phyloP scores from a whole-genome alignment of 2,329 filamentous ascomycete genomes.

The Aspergillus chevalieri region DNA sequence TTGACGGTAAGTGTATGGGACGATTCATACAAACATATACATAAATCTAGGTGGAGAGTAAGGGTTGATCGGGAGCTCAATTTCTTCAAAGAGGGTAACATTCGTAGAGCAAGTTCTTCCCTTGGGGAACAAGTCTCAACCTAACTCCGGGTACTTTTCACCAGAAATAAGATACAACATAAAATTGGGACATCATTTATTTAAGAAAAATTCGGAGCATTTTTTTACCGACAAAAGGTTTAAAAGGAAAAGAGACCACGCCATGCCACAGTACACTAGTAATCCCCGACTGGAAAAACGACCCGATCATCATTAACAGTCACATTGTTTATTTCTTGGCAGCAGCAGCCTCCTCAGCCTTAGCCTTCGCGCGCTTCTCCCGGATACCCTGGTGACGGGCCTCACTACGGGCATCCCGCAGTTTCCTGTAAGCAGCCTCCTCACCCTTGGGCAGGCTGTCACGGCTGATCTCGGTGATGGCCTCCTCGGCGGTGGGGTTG shows the following conservation, averaged over 20 bases:
- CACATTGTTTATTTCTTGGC: constrained; percentile 46
- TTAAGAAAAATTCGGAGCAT: constrained; percentile 33
- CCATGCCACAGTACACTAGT: constrained; percentile 33
- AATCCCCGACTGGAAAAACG: constrained; percentile 30
- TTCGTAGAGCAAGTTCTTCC: not conserved
- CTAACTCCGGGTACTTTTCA: no score
- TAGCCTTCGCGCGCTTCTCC: constrained; percentile 90
- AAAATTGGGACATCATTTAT: constrained; percentile 30
- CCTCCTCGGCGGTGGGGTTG: constrained; percentile 52
- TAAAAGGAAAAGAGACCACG: constrained; percentile 27
- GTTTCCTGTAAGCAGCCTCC: constrained; percentile 78
- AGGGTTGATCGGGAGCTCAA: not conserved
- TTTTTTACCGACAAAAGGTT: constrained; percentile 29
- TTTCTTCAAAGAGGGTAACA: not conserved
- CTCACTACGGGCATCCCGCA: constrained; percentile 79
- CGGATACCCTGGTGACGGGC: constrained; percentile 73
- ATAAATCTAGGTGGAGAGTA: not conserved
- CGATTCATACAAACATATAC: not conserved
- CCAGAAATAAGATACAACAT: constrained; percentile 2
- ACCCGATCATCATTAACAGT: constrained; percentile 37
- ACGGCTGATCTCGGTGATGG: constrained; percentile 71
- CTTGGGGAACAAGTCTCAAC: no score
- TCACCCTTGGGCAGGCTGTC: constrained; percentile 71
- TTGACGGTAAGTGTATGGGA: not conserved
- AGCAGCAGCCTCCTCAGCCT: constrained; percentile 59